Evolutionary conservation across 768 basidiomycete species (phyloP).

Genomic region (Boletus reticulatus): DNA sequence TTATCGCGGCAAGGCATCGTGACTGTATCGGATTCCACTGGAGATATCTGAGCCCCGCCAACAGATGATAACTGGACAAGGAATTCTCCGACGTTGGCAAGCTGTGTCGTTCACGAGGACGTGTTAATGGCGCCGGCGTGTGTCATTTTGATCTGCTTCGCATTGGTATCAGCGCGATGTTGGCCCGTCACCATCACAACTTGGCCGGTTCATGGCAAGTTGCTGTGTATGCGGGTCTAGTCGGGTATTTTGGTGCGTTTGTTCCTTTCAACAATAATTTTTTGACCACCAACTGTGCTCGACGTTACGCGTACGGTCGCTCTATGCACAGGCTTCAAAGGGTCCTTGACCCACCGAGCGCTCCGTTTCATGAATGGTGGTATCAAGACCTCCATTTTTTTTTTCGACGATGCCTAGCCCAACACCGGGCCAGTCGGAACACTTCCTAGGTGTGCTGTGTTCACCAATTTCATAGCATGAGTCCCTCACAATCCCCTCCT

Average conservation of each 20-base stretch:
- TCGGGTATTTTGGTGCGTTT: neutral
- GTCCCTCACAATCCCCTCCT: too few species aligned
- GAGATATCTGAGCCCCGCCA: neutral
- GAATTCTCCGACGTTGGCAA: neutral
- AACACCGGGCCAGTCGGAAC: too few species aligned
- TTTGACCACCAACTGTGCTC: neutral
- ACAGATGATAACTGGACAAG: neutral
- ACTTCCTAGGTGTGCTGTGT: too few species aligned
- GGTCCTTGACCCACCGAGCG: too few species aligned
- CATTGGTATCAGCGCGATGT: neutral
- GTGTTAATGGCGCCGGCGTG: neutral
- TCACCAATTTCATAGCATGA: too few species aligned
- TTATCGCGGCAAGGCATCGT: neutral
- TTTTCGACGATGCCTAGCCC: too few species aligned
- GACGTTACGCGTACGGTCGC: too few species aligned
- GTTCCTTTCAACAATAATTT: neutral
- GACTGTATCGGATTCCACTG: constrained; percentile 1
- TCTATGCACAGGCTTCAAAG: too few species aligned
- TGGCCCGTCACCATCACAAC: neutral
- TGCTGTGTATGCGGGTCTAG: neutral
- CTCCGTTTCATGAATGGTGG: too few species aligned
- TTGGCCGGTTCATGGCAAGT: neutral
- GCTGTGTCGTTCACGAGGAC: neutral
- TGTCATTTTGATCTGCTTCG: neutral
- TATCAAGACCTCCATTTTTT: too few species aligned